These are phyloP conservation scores for Pholiota adiposa DNA, from an alignment of 1,284 basidiomycete species.

Conservation along the genomic window DNA sequence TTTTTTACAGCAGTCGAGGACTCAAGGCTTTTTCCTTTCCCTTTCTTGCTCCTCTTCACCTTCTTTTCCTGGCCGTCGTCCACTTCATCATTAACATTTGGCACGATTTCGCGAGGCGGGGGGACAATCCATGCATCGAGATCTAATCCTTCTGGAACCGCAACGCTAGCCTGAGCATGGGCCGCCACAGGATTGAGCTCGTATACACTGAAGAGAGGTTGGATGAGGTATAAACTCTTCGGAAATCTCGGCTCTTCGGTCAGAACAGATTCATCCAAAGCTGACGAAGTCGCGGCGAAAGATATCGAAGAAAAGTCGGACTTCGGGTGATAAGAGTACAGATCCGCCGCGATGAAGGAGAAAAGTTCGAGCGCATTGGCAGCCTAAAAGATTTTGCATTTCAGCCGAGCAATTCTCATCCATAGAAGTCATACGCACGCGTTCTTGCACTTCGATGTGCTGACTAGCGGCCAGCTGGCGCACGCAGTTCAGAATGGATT, in stretches of 20 bases:
- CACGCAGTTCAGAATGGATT: slow-evolving; percentile 60
- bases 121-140: slow-evolving; percentile 86
- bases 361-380: slow-evolving; percentile 83
- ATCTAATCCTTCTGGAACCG: slow-evolving; percentile 83
- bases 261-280: slow-evolving; percentile 37
- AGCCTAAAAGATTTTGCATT: slow-evolving; percentile 52
- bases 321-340: slow-evolving; percentile 61
- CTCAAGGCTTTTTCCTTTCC: slow-evolving; percentile 40
- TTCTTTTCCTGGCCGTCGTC: slow-evolving; percentile 50
- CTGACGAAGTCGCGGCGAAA: slow-evolving; percentile 39
- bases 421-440: slow-evolving; percentile 55
- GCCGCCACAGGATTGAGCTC: slow-evolving; percentile 87
- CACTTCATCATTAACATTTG: slow-evolving; percentile 39
- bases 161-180: slow-evolving; percentile 81
- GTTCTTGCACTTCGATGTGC: slow-evolving; percentile 90
- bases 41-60: slow-evolving; percentile 57
- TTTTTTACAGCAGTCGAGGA: slow-evolving; percentile 40
- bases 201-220: slow-evolving; percentile 80
- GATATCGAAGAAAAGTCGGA: slow-evolving; percentile 37
- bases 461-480: slow-evolving; percentile 57
- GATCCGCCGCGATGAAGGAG: slow-evolving; percentile 79
- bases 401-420: not conserved
- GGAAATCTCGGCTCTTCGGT: slow-evolving; percentile 65
- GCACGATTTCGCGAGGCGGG: slow-evolving; percentile 49
- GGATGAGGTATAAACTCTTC: slow-evolving; percentile 87